phyloP scores from a whole-genome alignment of 2,329 filamentous ascomycete genomes.

The Hypoxylon sp. region DNA sequence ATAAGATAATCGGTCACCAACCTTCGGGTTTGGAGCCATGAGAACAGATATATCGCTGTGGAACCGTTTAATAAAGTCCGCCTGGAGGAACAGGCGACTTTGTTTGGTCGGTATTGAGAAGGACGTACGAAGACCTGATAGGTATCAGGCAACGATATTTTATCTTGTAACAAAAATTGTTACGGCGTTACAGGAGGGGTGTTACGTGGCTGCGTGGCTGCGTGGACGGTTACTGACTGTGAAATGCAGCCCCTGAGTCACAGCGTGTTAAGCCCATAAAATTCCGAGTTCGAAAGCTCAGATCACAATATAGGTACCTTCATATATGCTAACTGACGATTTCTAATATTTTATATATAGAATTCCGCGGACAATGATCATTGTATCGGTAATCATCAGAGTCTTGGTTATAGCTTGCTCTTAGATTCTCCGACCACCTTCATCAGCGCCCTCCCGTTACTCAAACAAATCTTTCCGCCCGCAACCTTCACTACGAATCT shows the following conservation, averaged over 20 bases:
- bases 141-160: conserved; percentile 35
- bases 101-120: not conserved
- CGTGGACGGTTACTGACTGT: conserved; percentile 16
- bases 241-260: conserved; percentile 11
- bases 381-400: not conserved
- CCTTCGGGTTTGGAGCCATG: conserved; percentile 59
- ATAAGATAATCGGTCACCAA: conserved; percentile 85
- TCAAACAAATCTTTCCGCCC: conserved; percentile 85
- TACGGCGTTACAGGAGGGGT: conserved; percentile 39
- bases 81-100: not conserved
- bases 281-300: too few species aligned
- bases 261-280: too few species aligned
- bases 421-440: conserved; percentile 69
- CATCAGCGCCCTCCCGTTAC: conserved; percentile 85
- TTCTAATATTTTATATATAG: too few species aligned
- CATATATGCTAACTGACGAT: too few species aligned
- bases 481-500: conserved; percentile 83
- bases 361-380: not conserved
- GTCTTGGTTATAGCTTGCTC: conserved; percentile 69
- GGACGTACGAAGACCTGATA: not conserved
- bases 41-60: conserved; percentile 4
- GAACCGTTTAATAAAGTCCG: conserved; percentile 7
- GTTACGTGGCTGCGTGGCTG: too few species aligned
- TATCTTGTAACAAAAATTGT: conserved; percentile 28
- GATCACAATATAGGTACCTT: too few species aligned